A percentile compares a stretch with the other conserved stretches of the same genome.
phyloP scores from a whole-genome alignment of 495 filamentous ascomycete genomes.

The Xylaria acuta region DNA sequence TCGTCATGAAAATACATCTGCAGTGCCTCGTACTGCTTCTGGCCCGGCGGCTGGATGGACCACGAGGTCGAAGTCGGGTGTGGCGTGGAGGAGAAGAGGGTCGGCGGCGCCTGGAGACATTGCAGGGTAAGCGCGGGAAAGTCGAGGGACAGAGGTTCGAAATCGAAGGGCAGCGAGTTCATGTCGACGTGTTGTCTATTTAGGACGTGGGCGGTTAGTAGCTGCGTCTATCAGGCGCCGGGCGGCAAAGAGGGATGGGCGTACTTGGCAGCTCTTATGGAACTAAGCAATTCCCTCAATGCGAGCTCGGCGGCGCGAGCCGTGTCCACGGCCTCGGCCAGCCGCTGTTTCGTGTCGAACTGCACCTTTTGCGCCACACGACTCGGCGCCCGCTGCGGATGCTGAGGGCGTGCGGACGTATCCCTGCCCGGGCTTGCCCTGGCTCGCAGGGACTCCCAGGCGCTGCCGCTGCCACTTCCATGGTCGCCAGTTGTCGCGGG shows the following conservation, averaged over 20 bases:
- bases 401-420: slow-evolving; percentile 1
- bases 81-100: slow-evolving; percentile 73
- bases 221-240: not conserved
- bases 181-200: slow-evolving; percentile 53
- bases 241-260: slow-evolving; percentile 28
- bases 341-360: slow-evolving; percentile 62
- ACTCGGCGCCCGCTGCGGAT: slow-evolving; percentile 48
- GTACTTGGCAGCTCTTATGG: slow-evolving; percentile 81
- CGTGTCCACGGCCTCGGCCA: slow-evolving; percentile 70
- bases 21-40: slow-evolving; percentile 73
- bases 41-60: slow-evolving; percentile 72
- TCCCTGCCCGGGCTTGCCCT: slow-evolving; percentile 17
- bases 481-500: slow-evolving; percentile 49
- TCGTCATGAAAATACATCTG: slow-evolving; percentile 68
- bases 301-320: slow-evolving; percentile 83
- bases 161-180: slow-evolving; percentile 70
- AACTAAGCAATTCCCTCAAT: slow-evolving; percentile 77
- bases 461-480: slow-evolving; percentile 22
- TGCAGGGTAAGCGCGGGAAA: slow-evolving; percentile 83
- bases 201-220: slow-evolving; percentile 33
- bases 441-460: slow-evolving; percentile 21
- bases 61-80: slow-evolving; percentile 74
- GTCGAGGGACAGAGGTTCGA: slow-evolving; percentile 78
- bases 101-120: slow-evolving; percentile 78
- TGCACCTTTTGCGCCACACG: slow-evolving; percentile 60